Evolutionary conservation across 768 basidiomycete species (phyloP), one percentile per base, ranked within the genome.

Genomic region (Tricholoma terreum): DNA sequence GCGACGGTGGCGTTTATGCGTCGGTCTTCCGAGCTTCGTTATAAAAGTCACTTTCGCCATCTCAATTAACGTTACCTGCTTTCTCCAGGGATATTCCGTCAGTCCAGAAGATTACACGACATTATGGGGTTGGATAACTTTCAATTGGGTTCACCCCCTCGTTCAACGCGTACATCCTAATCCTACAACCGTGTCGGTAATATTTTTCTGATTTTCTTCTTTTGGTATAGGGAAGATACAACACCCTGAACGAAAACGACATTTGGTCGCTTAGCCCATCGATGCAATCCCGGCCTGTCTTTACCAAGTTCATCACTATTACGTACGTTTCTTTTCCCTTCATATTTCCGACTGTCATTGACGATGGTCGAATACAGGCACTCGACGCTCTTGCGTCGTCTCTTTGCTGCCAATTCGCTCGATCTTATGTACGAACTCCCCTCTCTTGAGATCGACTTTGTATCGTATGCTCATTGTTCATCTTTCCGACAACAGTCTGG

Each of bases 91-190:
- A 6, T 65, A 66, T 15, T 71, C 77, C 3, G 70, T 86, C n/a
- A 80, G 84, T 2, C 87, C 85, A 0, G 91, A 93, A 65, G 90
- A 92, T 62, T 92, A 91, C 64, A 84, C 86, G 0, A 74, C 84
- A 1, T 76, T 93, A 12, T 83, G 81, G 73, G 80, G 81, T 38
- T 91, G 90, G 90, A 71, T 83, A 0, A 83, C 87, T 1, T 91
- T 90, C 62, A 72, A 65, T 34, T 92, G 90, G 89, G 75, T 91
- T 30, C 78, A 82, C 45, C 88, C 87, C 2, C 76, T 90, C 4
- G 75, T 91, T 42, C 69, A 72, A 63, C 77, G 76, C 2, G 78
- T 82, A 59, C 22, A 73, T 66, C 50, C 1, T 31, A 5, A 21
- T 22, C 12, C 9, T 40, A 1, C n/a, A 5, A 24, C 12, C 9